These are phyloP conservation scores for Acacia concinna DNA, from an alignment of 331 rosid species.

Conservation along the genomic window DNA sequence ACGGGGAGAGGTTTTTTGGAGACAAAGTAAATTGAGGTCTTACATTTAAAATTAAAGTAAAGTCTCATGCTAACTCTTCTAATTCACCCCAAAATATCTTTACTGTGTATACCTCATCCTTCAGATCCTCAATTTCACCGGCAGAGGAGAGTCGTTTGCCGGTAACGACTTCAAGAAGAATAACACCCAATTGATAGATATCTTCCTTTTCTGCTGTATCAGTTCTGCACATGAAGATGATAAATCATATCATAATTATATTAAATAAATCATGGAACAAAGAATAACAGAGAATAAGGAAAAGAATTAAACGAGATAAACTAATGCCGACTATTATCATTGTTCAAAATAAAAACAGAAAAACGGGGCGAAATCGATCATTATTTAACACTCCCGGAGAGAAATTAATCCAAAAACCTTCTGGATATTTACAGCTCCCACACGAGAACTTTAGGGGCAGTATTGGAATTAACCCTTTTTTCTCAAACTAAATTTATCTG, in stretches of 20 bases:
- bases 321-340: too few species aligned
- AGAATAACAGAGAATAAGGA: neutral
- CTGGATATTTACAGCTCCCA: too few species aligned
- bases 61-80: neutral
- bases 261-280: neutral
- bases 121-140: constrained; percentile 55
- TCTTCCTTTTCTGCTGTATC: constrained; percentile 77
- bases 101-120: constrained; percentile 52
- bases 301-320: neutral
- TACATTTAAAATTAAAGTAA: too few species aligned
- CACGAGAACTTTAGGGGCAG: too few species aligned
- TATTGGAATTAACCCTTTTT: too few species aligned
- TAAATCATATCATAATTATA: neutral
- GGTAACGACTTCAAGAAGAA: constrained; percentile 70
- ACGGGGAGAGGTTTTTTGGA: neutral
- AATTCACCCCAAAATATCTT: neutral
- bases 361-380: too few species aligned
- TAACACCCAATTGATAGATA: constrained; percentile 75
- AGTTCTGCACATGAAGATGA: constrained; percentile 34
- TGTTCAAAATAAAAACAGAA: too few species aligned
- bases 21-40: too few species aligned
- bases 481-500: neutral
- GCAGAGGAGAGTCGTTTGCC: constrained; percentile 58
- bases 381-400: too few species aligned
- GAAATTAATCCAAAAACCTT: too few species aligned